Evolutionary conservation across 352 stramenopile species (phyloP), one percentile per base, ranked within the genome.

Genomic region (Phytophthora multivora): DNA sequence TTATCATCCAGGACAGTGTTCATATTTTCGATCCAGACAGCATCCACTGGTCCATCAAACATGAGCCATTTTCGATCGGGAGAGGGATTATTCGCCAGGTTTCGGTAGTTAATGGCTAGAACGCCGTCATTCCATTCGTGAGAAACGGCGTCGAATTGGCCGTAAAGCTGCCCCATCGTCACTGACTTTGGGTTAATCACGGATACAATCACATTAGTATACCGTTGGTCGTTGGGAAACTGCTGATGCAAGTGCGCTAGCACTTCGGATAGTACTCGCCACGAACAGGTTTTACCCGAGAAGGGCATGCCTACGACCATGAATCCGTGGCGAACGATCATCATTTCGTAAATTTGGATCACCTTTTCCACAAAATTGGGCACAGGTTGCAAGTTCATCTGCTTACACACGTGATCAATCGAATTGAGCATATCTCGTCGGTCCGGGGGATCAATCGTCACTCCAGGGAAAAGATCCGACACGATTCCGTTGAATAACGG

Each of bases 341-440:
- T 97, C 92, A 98, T 98, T 58, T 98, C 94, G 70, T 98, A 98
- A 31, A 98, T 95, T 60, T 98, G 91, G 49, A 98, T 95, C 10
- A 97, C 89, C 47, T 98, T 98, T 31, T 93, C 91, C 12, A 97
- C 83, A 68, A 97, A 98, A 48, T 92, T 96, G 0, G 80, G 70
- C 28, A 94, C 90, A 4, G 90, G 80, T 55, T 98, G 86, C n/a
- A 97, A 71, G 51, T 82, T 91, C 64, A 78, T 83, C n/a, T 74
- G 68, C 21, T 87, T 78, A 69, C 91, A 97, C 8, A 96, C 80
- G 0, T 74, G 48, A 52, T 93, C 64, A 46, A 98, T 95, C 5
- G 86, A 81, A 18, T 79, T 71, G 10, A 97, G 65, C 74, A 98
- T 95, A 13, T 95, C 89, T 9, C 64, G 84, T 64, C 73, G 85